Conservation (phyloP, 805 yeast genomes). For the Zygosaccharomyces bailii region DNA sequence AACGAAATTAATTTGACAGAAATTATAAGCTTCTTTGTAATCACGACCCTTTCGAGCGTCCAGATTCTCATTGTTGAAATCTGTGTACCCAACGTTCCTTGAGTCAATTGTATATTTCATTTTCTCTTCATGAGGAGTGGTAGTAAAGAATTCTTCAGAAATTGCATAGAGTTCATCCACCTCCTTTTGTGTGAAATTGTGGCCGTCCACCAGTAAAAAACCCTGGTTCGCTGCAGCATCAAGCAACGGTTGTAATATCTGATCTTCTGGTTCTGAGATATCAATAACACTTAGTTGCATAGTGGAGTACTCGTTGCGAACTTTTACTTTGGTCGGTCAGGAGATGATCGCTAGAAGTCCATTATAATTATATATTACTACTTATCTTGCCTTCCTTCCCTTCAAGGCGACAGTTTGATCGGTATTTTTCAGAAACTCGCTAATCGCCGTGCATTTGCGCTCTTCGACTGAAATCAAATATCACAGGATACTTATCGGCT, state of each 20-base stretch:
- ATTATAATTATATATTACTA: not conserved
- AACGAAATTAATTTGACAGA: conserved; percentile 49
- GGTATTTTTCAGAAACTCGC: not conserved
- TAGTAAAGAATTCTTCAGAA: conserved; percentile 47
- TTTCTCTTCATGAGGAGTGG: conserved; percentile 51
- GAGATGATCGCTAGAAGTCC: too few species aligned
- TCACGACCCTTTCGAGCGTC: conserved; percentile 44
- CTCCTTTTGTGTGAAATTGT: conserved; percentile 54
- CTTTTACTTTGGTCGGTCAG: not conserved
- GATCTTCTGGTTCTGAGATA: conserved; percentile 41
- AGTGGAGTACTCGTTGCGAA: not conserved
- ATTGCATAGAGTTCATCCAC: conserved; percentile 49
- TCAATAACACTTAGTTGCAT: conserved; percentile 43
- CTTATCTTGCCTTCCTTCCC: not conserved
- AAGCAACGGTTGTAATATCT: conserved; percentile 50
- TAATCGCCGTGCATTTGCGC: not conserved
- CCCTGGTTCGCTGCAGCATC: conserved; percentile 63
- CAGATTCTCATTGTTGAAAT: conserved; percentile 49
- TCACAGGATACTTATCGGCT: not conserved
- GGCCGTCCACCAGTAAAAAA: conserved; percentile 64
- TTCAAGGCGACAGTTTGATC: not conserved
- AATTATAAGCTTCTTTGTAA: conserved; percentile 69
- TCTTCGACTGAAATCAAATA: not conserved
- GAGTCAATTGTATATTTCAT: conserved; percentile 46
- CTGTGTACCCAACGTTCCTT: conserved; percentile 60